Evolutionary conservation across 352 stramenopile species (phyloP).

Genomic region (Pythium oligandrum): DNA sequence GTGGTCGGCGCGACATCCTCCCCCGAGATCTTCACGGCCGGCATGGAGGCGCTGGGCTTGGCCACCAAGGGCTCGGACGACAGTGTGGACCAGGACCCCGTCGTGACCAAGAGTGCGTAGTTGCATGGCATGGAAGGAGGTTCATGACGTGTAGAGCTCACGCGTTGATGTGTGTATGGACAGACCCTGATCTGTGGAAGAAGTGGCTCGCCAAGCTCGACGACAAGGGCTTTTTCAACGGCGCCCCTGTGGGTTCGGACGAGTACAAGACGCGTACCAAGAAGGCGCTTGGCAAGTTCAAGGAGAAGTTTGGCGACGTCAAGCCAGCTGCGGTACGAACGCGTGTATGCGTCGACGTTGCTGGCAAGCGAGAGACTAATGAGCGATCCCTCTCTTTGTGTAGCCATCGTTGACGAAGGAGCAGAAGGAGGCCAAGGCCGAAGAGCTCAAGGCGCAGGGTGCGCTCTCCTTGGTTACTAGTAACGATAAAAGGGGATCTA

Average conservation of each 20-base stretch:
- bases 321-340: conserved; percentile 37
- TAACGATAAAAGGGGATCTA: background rate
- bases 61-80: conserved; percentile 30
- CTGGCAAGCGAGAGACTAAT: background rate
- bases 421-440: conserved; percentile 70
- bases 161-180: background rate
- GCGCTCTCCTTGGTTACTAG: conserved; percentile 1
- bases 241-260: conserved; percentile 40
- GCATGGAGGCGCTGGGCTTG: conserved; percentile 55
- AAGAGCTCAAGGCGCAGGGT: conserved; percentile 61
- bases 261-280: conserved; percentile 55
- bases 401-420: conserved; percentile 50
- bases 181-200: conserved; percentile 82
- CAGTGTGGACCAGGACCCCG: conserved; percentile 41
- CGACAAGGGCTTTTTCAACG: conserved; percentile 83
- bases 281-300: conserved; percentile 83
- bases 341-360: background rate
- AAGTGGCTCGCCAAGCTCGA: conserved; percentile 86
- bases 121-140: background rate
- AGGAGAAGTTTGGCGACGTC: conserved; percentile 78
- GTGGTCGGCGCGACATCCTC: conserved; percentile 42
- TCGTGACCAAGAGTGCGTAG: conserved; percentile 62
- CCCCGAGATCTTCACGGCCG: conserved; percentile 66
- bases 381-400: background rate
- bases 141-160: background rate